Base-by-base conservation (phyloP, 352 stramenopile genomes). In the Pythium coloratum region DNA sequence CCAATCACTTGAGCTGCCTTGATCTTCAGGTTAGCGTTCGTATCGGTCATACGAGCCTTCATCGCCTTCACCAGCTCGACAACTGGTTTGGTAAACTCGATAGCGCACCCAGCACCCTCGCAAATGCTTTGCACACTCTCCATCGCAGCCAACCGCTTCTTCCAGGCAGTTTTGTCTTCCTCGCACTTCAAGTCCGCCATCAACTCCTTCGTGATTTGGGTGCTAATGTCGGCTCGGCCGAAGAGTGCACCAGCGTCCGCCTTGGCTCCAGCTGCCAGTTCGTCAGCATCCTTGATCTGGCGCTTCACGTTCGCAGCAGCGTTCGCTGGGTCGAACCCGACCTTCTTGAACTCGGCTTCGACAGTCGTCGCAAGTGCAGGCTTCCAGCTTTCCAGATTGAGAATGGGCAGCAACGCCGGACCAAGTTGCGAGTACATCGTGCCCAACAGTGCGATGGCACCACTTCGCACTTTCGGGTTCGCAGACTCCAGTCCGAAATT, bases 11-110 rank as follows among this genome's bases (percentile, higher is more conserved):
- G 82, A 10, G 81, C 84, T 24, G 88, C 88, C 59, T 93, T 95
- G 14, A 92, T 82, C 67, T 96, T 96, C 34, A 96, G 61, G 42
- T 96, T 96, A 0, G 87, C 85, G 54, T 96, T 96, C 12, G 87
- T 94, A 55, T 96, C 88, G 30, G 70, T 91, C 13, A 96, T 62
- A 24, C 88, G 84, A 44, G 81, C 81, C 72, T 94, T 96, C 40
- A 96, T 67, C 0, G 59, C 76, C 40, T 88, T 84, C 59, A 95
- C 75, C 6, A 93, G 54, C 67, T 95, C 88, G 67, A 89, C 79
- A 4, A 96, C 88, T 10, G 77, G 68, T 42, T 93, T 91, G 0
- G 87, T 95, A 47, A 94, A 90, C 66, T 95, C 86, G 59, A 96
- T 96, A 6, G 80, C 77, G 57, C 83, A 87, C 26, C 80, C 88